phyloP scores from a whole-genome alignment of 768 basidiomycete genomes.

The Rhodocollybia butyracea region DNA sequence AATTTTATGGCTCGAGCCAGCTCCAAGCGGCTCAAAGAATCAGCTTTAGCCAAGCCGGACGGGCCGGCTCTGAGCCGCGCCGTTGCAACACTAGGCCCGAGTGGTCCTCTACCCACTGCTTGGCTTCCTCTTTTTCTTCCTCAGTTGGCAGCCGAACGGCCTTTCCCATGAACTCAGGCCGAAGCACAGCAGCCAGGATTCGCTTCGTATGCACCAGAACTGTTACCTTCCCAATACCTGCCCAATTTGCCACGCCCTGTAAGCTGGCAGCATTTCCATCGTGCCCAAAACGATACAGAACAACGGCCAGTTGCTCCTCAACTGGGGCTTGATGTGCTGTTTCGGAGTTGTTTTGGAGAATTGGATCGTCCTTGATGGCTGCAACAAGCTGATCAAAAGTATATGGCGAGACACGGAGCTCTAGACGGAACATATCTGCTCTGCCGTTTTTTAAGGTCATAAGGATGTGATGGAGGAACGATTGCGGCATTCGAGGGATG shows the following conservation, averaged over 20 bases:
- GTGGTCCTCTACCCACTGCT: slow-evolving; percentile 10
- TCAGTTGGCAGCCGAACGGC: slow-evolving; percentile 8
- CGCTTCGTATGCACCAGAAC: slow-evolving; percentile 11
- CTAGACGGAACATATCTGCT: neutral
- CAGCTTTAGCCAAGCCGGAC: too few species aligned
- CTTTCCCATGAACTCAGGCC: neutral
- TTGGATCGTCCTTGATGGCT: neutral
- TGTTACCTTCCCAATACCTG: slow-evolving; percentile 12
- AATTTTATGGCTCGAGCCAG: too few species aligned
- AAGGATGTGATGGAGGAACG: neutral
- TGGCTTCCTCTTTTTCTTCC: slow-evolving; percentile 12
- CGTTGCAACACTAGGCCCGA: too few species aligned
- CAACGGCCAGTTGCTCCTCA: neutral
- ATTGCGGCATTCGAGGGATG: neutral
- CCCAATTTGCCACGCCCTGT: slow-evolving; percentile 5
- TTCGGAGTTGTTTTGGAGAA: neutral
- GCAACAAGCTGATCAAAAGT: neutral
- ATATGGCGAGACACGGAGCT: neutral
- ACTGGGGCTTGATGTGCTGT: neutral
- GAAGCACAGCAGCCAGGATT: slow-evolving; percentile 13
- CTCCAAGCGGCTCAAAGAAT: too few species aligned
- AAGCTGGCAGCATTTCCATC: slow-evolving; percentile 16
- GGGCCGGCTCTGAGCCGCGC: too few species aligned
- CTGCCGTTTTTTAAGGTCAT: neutral
- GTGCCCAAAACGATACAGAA: slow-evolving; percentile 20